Conservation (phyloP, 768 basidiomycete genomes). For the Trametes meyenii region DNA sequence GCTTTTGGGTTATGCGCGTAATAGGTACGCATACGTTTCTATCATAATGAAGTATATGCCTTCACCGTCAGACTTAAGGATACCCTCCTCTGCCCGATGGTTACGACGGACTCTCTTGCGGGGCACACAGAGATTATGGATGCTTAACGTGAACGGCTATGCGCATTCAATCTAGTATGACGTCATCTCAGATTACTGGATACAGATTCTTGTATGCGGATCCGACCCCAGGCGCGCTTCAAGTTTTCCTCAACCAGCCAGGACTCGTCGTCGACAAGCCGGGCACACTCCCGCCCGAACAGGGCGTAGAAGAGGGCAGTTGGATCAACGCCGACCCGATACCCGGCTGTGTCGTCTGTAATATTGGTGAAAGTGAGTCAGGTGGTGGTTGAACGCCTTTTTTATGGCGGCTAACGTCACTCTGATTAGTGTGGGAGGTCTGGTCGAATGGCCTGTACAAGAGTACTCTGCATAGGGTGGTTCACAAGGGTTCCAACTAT, state of each 20-base stretch:
- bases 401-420: not conserved
- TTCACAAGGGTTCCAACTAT: conserved; percentile 77
- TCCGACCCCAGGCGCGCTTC: conserved; percentile 75
- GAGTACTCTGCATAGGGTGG: conserved; percentile 87
- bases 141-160: conserved; percentile 68
- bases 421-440: conserved; percentile 78
- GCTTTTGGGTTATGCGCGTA: conserved; percentile 88
- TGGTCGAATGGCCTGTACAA: conserved; percentile 89
- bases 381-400: not conserved
- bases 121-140: conserved; percentile 93
- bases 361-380: conserved; percentile 84
- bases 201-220: conserved; percentile 87
- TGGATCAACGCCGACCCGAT: conserved; percentile 90
- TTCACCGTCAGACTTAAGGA: conserved; percentile 43
- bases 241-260: conserved; percentile 68
- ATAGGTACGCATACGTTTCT: conserved; percentile 58
- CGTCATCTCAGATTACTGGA: not conserved
- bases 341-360: conserved; percentile 83
- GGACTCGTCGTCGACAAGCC: conserved; percentile 33
- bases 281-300: conserved; percentile 41
- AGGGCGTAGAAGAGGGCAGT: conserved; percentile 58
- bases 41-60: conserved; percentile 9
- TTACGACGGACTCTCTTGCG: conserved; percentile 85
- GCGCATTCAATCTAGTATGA: not conserved
- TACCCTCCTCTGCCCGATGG: conserved; percentile 85